Evolutionary conservation across 78 protist genomes (phyloP).

Genomic region (Protostelium mycophagum): DNA sequence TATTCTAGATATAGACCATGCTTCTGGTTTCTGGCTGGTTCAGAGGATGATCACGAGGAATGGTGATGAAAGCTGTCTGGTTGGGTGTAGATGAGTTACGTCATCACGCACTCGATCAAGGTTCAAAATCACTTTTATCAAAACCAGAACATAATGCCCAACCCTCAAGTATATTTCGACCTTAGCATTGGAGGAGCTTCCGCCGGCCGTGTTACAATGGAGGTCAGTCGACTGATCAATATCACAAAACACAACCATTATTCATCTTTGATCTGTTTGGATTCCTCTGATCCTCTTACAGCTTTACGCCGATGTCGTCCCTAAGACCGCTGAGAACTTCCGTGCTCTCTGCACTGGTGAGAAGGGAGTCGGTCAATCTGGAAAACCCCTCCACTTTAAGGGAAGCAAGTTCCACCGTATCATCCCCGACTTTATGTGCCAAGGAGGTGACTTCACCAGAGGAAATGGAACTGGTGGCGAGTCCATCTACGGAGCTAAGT

Average conservation of each 20-base stretch:
- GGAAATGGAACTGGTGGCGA: constrained; percentile 93
- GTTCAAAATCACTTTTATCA: too few relatives aligned
- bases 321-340: constrained; percentile 88
- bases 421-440: constrained; percentile 30
- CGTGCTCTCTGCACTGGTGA: constrained; percentile 75
- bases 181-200: constrained; percentile 19
- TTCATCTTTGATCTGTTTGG: background rate
- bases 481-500: constrained; percentile 67
- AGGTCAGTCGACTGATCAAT: background rate
- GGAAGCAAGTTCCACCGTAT: constrained; percentile 72
- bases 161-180: constrained; percentile 53
- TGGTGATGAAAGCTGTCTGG: too few relatives aligned
- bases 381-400: constrained; percentile 68
- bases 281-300: background rate
- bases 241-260: background rate
- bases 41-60: too few relatives aligned
- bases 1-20: too few relatives aligned
- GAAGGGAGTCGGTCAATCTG: constrained; percentile 15
- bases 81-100: too few relatives aligned
- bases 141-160: too few relatives aligned
- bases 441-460: constrained; percentile 85
- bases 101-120: too few relatives aligned
- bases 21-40: too few relatives aligned
- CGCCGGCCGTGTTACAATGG: background rate
- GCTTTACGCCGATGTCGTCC: constrained; percentile 73